phyloP scores from a whole-genome alignment of 352 stramenopile species.

The Globisporangium paddicum region DNA sequence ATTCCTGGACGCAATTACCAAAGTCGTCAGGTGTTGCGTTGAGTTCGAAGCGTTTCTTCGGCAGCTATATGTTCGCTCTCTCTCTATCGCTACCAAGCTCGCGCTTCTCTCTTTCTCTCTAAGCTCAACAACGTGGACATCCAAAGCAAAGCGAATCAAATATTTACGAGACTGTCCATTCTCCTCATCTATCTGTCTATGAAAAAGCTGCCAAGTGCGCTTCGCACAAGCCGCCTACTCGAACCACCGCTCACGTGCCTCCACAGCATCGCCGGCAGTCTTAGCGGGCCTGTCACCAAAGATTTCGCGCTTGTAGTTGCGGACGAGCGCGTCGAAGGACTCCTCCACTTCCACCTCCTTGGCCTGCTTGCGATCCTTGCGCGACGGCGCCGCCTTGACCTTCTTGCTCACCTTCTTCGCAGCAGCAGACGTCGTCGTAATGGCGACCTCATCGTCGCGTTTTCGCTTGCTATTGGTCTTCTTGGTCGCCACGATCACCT shows the following conservation, averaged over 20 bases:
- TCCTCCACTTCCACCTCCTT: slow-evolving; percentile 51
- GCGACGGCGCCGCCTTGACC: slow-evolving; percentile 41
- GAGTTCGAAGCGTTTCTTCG: neutral
- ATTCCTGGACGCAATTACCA: neutral
- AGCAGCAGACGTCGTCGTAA: neutral
- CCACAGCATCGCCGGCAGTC: slow-evolving; percentile 1
- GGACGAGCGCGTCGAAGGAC: slow-evolving; percentile 75
- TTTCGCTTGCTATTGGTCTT: slow-evolving; percentile 38
- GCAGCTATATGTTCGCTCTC: too few species aligned
- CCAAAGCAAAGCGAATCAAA: slow-evolving; percentile 1
- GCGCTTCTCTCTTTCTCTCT: neutral
- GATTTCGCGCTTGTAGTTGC: slow-evolving; percentile 82
- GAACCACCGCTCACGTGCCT: slow-evolving; percentile 56
- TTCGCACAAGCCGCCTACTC: slow-evolving; percentile 45
- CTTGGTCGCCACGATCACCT: slow-evolving; percentile 26
- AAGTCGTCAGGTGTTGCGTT: neutral
- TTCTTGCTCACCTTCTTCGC: slow-evolving; percentile 15
- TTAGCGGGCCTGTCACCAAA: slow-evolving; percentile 37
- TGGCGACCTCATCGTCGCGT: slow-evolving; percentile 14
- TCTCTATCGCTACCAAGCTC: neutral
- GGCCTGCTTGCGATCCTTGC: slow-evolving; percentile 63
- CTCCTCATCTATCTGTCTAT: slow-evolving; percentile 11
- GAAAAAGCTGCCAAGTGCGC: neutral
- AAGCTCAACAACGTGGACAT: too few species aligned
- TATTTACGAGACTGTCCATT: slow-evolving; percentile 12